Evolutionary conservation across 2,329 filamentous ascomycete genomes (phyloP).

Genomic region (Pseudofabraea citricarpa): DNA sequence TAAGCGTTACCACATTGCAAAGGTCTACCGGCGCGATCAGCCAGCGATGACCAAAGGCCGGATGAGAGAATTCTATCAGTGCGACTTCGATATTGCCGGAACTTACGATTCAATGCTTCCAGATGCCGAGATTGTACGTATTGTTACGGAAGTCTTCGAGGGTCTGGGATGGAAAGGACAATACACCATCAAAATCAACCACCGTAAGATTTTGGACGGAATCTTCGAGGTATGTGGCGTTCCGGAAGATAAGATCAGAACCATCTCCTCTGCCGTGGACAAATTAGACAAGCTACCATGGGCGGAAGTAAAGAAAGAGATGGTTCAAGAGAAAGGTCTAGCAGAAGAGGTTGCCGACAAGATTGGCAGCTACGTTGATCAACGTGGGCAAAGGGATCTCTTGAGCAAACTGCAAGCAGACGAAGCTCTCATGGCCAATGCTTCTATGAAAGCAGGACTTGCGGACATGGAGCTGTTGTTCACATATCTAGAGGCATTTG

Average conservation of each 20-base stretch:
- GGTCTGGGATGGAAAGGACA: conserved; percentile 65
- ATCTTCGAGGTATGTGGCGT: conserved; percentile 90
- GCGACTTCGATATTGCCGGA: conserved; percentile 93
- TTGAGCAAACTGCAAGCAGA: conserved; percentile 66
- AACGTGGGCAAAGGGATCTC: conserved; percentile 71
- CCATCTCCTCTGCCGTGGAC: conserved; percentile 89
- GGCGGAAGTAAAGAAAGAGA: conserved; percentile 85
- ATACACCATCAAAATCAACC: conserved; percentile 84
- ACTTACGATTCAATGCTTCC: conserved; percentile 86
- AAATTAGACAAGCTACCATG: conserved; percentile 93
- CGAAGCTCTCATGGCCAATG: conserved; percentile 63
- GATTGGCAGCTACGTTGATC: conserved; percentile 79
- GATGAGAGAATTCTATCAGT: conserved; percentile 96
- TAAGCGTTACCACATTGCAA: conserved; percentile 93
- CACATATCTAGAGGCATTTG: conserved; percentile 75
- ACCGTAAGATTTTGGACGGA: conserved; percentile 89
- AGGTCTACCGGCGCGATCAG: conserved; percentile 80
- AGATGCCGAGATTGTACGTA: conserved; percentile 82
- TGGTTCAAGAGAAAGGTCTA: conserved; percentile 88
- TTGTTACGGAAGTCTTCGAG: conserved; percentile 82
- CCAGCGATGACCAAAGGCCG: conserved; percentile 85
- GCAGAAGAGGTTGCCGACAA: conserved; percentile 72
- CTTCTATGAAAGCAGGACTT: conserved; percentile 72
- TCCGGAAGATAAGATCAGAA: conserved; percentile 77
- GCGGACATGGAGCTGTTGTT: conserved; percentile 78